Base-by-base conservation (phyloP, 2,329 filamentous ascomycete genomes). In the Hymenoscyphus occultus region DNA sequence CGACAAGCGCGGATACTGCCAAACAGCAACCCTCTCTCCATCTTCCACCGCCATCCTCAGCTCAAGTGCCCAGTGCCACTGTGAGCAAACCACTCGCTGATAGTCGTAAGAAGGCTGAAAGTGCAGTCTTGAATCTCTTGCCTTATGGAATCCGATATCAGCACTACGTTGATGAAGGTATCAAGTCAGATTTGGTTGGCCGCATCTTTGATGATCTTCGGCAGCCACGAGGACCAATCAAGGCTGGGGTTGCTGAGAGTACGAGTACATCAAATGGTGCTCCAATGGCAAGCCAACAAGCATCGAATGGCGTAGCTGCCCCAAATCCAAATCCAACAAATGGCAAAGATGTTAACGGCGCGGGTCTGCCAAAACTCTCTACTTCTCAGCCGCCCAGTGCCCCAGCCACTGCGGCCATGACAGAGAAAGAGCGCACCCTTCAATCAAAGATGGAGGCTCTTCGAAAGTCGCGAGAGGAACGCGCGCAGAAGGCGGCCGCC, bases 381-480 rank as follows among this genome's bases (percentile, higher is more conserved):
- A 58, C 63, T 14, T 48, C 60, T 39, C 56, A 54, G 7, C 6
- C 65, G 28, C 22, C 59, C 45, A 64, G 42, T 64, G 60, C 56
- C 22, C n/a, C 56, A 59, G 40, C 64, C 39, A 40, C 66, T 60
- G 42, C 70, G 63, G 67, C 48, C 39, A 86, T 89, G 73, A 86
- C 85, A 19, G 84, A 92, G 69, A 96, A 91, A 66, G 91, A 91
- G 64, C 84, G 83, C 65, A 78, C 93, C 39, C 82, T 93, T 58
- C 87, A 91, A 69, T 86, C 92, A 74, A 92, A 92, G 70, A 88
- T 96, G 73, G 91, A 92, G 66, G 89, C 89, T 28, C 78, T 95
- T 28, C 86, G 87, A 70, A 88, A 86, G 71, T 79, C 82, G 42
- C 80, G 84, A 39, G 80, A 83, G 71, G 78, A 77, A 61, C 71